Evolutionary conservation across 805 yeast species (phyloP).

Genomic region (Nakazawaea anatomiae): DNA sequence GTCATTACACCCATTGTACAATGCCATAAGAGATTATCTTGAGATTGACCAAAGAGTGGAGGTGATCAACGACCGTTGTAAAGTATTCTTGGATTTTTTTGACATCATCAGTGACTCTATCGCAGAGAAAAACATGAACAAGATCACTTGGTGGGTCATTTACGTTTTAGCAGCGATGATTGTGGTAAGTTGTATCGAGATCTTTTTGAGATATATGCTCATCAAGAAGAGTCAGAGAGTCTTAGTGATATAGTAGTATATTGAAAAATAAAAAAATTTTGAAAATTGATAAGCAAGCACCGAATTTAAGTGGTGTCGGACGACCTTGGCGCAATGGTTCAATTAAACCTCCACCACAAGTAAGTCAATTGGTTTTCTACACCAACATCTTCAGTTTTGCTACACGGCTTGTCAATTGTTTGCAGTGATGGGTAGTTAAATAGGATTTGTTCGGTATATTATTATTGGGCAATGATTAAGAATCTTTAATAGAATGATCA

Average conservation of each 20-base stretch:
- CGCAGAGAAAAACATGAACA: conserved; percentile 86
- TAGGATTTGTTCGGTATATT: no score
- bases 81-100: conserved; percentile 87
- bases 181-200: conserved; percentile 69
- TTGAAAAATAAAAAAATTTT: no score
- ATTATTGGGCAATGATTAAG: no score
- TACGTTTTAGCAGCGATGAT: conserved; percentile 75
- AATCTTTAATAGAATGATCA: no score
- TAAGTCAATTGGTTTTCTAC: no score
- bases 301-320: no score
- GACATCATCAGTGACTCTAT: conserved; percentile 91
- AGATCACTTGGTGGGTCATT: conserved; percentile 88
- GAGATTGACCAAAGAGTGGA: conserved; percentile 95
- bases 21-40: conserved; percentile 83
- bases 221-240: conserved; percentile 21
- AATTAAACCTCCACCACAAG: no score
- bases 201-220: conserved; percentile 51
- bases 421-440: no score
- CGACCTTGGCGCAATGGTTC: no score
- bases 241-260: background rate
- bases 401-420: no score
- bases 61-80: conserved; percentile 89
- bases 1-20: conserved; percentile 85
- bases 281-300: no score
- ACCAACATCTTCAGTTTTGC: no score